Evolutionary conservation across 208 protist species (phyloP), one percentile per base, ranked within the genome.

Genomic region (Leishmania major): DNA sequence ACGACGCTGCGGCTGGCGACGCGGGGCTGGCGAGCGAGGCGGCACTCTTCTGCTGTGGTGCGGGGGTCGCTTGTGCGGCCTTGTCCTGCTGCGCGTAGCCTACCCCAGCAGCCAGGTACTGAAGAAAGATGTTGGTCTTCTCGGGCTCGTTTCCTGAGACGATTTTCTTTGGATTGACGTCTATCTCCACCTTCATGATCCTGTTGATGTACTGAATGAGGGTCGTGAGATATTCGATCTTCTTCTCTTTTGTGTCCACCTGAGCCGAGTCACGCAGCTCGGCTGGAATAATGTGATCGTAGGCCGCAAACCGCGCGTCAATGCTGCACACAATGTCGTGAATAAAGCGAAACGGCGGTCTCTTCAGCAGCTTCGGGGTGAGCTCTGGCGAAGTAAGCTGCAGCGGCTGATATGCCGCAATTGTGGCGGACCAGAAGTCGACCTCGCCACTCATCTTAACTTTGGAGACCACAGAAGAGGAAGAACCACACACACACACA

Each of bases 321-420:
- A 98, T 95, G 62, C 74, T 84, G 47, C 80, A 84, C 19, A 98
- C 90, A 67, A 98, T 92, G 77, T 98, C 96, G 78, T 95, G 90
- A 82, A 98, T 96, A 77, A 98, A 98, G 35, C 95, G 92, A 87
- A 98, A 98, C 11, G 96, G 95, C 3, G 96, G 96, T 15, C 92
- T 86, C 73, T 97, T 93, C 43, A 98, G 90, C 28, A 95, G 85
- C 79, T 98, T 98, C 40, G 84, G 79, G 25, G 90, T 95, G 71
- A 98, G 83, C 83, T 95, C 91, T 15, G 96, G 96, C 4, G 80
- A 67, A 7, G 81, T 75, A 5, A 97, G 83, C 81, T 95, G 92
- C 80, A 98, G 87, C 17, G 92, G 90, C 37, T 85, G 87, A 81
- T 90, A 98, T 2, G 92, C 92, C 71, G 91, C 75, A 2, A 96